Percentiles rank a stretch among this genome's conserved stretches.
Evolutionary conservation across 768 basidiomycete genomes (phyloP).

Genomic region (Tylopilus felleus): DNA sequence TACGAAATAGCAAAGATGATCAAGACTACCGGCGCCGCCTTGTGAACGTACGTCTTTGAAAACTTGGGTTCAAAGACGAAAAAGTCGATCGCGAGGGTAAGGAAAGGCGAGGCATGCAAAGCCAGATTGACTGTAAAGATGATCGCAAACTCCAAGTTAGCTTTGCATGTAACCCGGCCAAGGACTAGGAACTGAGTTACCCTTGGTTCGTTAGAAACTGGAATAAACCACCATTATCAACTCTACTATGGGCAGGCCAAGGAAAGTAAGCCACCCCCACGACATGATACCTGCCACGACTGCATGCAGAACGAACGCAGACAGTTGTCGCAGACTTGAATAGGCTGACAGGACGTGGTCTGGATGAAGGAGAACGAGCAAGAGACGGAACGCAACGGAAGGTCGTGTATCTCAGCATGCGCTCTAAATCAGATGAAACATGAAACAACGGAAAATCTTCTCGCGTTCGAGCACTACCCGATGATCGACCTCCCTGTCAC

Average conservation of each 20-base stretch:
- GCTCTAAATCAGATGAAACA: not conserved
- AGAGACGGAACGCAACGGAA: no score
- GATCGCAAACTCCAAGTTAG: not conserved
- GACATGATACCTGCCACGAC: conserved; percentile 33
- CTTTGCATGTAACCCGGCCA: not conserved
- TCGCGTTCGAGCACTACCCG: not conserved
- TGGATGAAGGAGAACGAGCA: no score
- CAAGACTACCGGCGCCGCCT: conserved; percentile 12
- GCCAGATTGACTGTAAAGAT: conserved; percentile 47
- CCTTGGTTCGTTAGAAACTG: conserved; percentile 81
- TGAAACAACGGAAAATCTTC: not conserved
- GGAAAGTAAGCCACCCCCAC: conserved; percentile 33
- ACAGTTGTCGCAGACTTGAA: conserved; percentile 9
- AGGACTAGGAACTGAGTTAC: conserved; percentile 23
- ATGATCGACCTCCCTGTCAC: not conserved
- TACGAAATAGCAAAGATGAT: conserved; percentile 46
- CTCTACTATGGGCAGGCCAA: conserved; percentile 16
- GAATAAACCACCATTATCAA: conserved; percentile 54
- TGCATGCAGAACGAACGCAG: conserved; percentile 31
- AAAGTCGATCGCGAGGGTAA: conserved; percentile 63
- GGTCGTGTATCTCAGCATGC: no score
- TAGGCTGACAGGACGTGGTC: not conserved
- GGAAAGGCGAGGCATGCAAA: conserved; percentile 61
- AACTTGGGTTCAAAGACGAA: conserved; percentile 61
- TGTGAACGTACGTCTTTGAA: conserved; percentile 11